A percentile compares a stretch with the other conserved stretches of the same genome.
phyloP scores from a whole-genome alignment of 257 asterid genomes.

The Orobanche coerulescens region DNA sequence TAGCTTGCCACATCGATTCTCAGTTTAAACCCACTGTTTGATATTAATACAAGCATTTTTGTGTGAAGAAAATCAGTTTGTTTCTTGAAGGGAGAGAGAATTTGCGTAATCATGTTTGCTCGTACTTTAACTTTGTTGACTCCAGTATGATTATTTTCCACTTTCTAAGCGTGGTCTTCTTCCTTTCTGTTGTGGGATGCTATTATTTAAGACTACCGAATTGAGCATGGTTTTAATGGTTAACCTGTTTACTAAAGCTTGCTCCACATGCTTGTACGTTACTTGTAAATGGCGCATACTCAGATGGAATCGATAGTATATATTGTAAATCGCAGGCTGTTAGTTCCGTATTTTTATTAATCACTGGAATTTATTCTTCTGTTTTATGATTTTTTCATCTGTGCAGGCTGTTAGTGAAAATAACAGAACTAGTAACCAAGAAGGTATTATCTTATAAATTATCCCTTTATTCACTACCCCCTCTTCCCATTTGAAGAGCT shows the following conservation, averaged over 20 bases:
- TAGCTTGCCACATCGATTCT: background rate
- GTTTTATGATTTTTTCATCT: slow-evolving; percentile 11
- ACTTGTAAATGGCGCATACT: background rate
- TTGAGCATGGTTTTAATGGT: background rate
- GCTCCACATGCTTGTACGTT: background rate
- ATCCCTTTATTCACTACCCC: slow-evolving; percentile 1
- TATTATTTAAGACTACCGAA: background rate
- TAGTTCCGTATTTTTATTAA: background rate
- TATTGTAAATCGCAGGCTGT: no score
- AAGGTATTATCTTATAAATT: slow-evolving; percentile 35
- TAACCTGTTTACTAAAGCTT: background rate
- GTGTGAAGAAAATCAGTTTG: background rate
- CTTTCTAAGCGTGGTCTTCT: background rate
- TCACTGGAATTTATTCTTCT: slow-evolving; percentile 13
- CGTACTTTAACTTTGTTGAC: background rate
- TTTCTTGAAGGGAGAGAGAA: background rate
- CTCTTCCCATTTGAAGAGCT: no score
- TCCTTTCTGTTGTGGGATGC: background rate
- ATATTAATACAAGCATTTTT: background rate
- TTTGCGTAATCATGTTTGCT: background rate
- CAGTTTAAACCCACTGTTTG: background rate
- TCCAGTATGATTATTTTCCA: background rate
- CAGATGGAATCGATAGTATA: no score
- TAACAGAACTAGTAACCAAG: slow-evolving; percentile 35
- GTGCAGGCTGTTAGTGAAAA: slow-evolving; percentile 81